phyloP scores from a whole-genome alignment of 2,329 filamentous ascomycete species.

The Stylonectria norvegica region DNA sequence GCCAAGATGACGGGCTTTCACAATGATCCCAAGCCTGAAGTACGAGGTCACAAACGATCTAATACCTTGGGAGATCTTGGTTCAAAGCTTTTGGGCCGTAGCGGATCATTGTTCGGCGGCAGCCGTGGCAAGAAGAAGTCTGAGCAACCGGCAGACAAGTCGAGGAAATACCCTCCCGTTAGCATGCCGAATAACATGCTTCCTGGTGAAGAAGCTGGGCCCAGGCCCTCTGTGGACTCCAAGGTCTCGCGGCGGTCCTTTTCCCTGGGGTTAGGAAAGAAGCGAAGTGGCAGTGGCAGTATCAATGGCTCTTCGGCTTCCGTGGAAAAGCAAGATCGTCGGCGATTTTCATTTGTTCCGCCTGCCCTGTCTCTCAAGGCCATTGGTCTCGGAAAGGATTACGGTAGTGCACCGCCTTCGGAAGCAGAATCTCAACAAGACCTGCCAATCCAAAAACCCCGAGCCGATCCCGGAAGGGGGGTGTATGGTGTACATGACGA shows the following conservation, averaged over 20 bases:
- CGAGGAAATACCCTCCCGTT: slow-evolving; percentile 78
- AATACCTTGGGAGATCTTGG: slow-evolving; percentile 77
- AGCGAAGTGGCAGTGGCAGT: slow-evolving; percentile 68
- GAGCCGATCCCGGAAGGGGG: slow-evolving; percentile 27
- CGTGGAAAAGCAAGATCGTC: slow-evolving; percentile 55
- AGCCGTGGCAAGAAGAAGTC: slow-evolving; percentile 50
- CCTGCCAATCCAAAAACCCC: slow-evolving; percentile 48
- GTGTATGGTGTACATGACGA: slow-evolving; percentile 37
- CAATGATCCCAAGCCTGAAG: slow-evolving; percentile 47
- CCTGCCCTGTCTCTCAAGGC: slow-evolving; percentile 58
- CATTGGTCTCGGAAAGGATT: slow-evolving; percentile 58
- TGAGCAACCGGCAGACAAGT: slow-evolving; percentile 54
- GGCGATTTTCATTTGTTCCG: slow-evolving; percentile 70
- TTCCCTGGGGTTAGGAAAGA: slow-evolving; percentile 66
- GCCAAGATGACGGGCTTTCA: slow-evolving; percentile 57
- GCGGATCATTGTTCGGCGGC: slow-evolving; percentile 75
- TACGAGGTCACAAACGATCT: slow-evolving; percentile 63
- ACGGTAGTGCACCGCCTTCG: slow-evolving; percentile 44
- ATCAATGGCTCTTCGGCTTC: slow-evolving; percentile 55
- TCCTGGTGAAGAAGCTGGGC: slow-evolving; percentile 49
- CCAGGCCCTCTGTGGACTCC: slow-evolving; percentile 67
- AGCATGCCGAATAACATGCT: slow-evolving; percentile 78
- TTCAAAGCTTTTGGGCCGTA: slow-evolving; percentile 80
- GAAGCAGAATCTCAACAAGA: slow-evolving; percentile 50
- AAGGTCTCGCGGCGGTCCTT: slow-evolving; percentile 64